phyloP scores from a whole-genome alignment of 2,329 filamentous ascomycete species.

The Phaeosphaeriaceae sp. region DNA sequence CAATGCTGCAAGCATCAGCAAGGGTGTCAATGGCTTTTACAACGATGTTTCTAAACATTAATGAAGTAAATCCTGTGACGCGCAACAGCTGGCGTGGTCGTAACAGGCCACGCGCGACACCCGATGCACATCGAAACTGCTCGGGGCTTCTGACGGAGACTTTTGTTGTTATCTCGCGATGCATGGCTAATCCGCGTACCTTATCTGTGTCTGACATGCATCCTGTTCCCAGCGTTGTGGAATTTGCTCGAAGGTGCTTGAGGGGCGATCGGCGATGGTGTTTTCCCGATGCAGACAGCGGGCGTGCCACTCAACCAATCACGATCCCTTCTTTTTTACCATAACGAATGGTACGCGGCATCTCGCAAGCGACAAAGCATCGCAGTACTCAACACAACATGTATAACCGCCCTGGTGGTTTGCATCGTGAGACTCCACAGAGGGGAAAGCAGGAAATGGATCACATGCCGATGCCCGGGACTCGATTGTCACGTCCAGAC shows the following conservation, averaged over 20 bases:
- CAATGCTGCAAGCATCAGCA: background rate
- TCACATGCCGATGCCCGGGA: slow-evolving; percentile 18
- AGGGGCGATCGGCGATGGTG: background rate
- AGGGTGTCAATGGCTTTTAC: background rate
- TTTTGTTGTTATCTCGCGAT: background rate
- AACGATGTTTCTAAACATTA: background rate
- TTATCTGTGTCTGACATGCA: slow-evolving; percentile 1
- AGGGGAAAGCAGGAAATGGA: background rate
- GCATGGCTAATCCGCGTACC: background rate
- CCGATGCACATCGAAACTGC: background rate
- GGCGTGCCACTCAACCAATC: background rate
- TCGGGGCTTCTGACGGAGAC: background rate
- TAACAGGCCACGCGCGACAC: background rate
- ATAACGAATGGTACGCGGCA: slow-evolving; percentile 3
- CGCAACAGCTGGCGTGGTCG: background rate
- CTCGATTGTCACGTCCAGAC: slow-evolving; percentile 12
- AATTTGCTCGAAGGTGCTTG: background rate
- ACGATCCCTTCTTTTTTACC: background rate
- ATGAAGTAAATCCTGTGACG: background rate
- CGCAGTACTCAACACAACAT: slow-evolving; percentile 8
- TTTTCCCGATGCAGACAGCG: background rate
- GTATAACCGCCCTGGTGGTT: background rate
- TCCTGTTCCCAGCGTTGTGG: background rate
- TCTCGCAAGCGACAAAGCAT: slow-evolving; percentile 16
- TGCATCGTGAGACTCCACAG: slow-evolving; percentile 2